Percentiles rank a stretch among this genome's conserved stretches.
phyloP scores from a whole-genome alignment of 139 green algal genomes.

The Asterochloris sp. region DNA sequence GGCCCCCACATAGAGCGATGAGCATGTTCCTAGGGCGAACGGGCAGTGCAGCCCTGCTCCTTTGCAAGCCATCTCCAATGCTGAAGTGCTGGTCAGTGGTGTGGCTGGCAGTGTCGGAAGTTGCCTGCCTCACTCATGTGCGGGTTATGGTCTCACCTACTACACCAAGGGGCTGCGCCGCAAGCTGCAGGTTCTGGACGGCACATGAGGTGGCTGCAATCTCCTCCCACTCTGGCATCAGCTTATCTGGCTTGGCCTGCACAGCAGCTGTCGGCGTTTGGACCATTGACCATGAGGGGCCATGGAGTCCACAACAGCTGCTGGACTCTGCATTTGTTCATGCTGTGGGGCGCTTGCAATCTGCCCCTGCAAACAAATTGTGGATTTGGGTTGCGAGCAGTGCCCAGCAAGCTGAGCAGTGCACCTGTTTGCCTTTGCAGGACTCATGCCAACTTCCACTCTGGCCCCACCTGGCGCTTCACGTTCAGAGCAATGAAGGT shows the following conservation, averaged over 20 bases:
- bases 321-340: not conserved
- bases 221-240: slow-evolving; percentile 64
- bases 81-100: not conserved
- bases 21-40: not conserved
- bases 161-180: slow-evolving; percentile 27
- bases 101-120: not conserved
- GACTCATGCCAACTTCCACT: not conserved
- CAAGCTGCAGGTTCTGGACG: slow-evolving; percentile 51
- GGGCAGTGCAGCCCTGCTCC: not conserved
- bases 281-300: no score
- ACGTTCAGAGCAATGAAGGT: slow-evolving; percentile 47
- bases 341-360: not conserved
- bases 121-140: not conserved
- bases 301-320: no score
- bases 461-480: slow-evolving; percentile 24
- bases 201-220: slow-evolving; percentile 40
- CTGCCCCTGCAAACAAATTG: not conserved
- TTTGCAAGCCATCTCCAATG: not conserved
- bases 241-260: slow-evolving; percentile 28
- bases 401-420: not conserved
- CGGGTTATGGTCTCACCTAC: slow-evolving; percentile 5
- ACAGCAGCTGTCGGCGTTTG: not conserved
- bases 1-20: not conserved
- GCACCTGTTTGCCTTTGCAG: not conserved
- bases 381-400: not conserved